These are phyloP conservation scores for Aspergillus sp. DNA, from an alignment of 2,329 filamentous ascomycete genomes.

Conservation along the genomic window DNA sequence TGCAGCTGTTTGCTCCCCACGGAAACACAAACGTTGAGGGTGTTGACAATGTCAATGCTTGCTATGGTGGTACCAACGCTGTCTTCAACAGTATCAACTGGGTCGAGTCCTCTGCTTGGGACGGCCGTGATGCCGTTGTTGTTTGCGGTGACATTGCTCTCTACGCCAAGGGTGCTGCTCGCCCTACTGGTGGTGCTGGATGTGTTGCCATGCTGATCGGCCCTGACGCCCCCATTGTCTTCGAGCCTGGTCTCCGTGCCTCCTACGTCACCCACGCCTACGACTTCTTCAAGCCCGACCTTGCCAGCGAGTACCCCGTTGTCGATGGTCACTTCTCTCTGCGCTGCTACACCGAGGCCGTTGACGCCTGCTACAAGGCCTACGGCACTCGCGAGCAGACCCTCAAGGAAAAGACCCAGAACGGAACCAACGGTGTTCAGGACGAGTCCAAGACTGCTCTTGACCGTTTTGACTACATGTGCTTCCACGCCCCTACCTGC, in stretches of 20 bases:
- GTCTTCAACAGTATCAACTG: slow-evolving; percentile 80
- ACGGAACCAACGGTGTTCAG: slow-evolving; percentile 43
- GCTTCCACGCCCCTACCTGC: slow-evolving; percentile 82
- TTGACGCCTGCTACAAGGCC: slow-evolving; percentile 75
- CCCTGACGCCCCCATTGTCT: slow-evolving; percentile 69
- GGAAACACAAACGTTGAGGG: slow-evolving; percentile 82
- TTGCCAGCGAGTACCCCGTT: slow-evolving; percentile 81
- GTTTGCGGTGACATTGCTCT: slow-evolving; percentile 79
- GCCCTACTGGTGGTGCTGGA: slow-evolving; percentile 75
- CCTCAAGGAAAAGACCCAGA: slow-evolving; percentile 46
- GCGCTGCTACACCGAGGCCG: slow-evolving; percentile 75
- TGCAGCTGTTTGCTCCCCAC: slow-evolving; percentile 69
- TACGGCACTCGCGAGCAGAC: slow-evolving; percentile 70
- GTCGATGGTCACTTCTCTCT: slow-evolving; percentile 81
- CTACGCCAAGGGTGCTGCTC: slow-evolving; percentile 77
- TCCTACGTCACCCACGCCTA: slow-evolving; percentile 80
- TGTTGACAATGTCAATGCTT: slow-evolving; percentile 78
- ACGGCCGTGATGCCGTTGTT: slow-evolving; percentile 75
- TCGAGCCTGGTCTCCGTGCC: slow-evolving; percentile 74
- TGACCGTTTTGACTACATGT: slow-evolving; percentile 78
- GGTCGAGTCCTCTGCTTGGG: slow-evolving; percentile 83
- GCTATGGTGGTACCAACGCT: slow-evolving; percentile 82
- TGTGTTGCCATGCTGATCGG: slow-evolving; percentile 75
- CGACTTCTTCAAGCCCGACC: slow-evolving; percentile 87
- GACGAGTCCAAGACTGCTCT: slow-evolving; percentile 57